A percentile compares a stretch with the other conserved stretches of the same genome.
These are phyloP conservation scores for Vachellia pachyceras DNA, from an alignment of 306 rosid genomes.

Conservation along the genomic window DNA sequence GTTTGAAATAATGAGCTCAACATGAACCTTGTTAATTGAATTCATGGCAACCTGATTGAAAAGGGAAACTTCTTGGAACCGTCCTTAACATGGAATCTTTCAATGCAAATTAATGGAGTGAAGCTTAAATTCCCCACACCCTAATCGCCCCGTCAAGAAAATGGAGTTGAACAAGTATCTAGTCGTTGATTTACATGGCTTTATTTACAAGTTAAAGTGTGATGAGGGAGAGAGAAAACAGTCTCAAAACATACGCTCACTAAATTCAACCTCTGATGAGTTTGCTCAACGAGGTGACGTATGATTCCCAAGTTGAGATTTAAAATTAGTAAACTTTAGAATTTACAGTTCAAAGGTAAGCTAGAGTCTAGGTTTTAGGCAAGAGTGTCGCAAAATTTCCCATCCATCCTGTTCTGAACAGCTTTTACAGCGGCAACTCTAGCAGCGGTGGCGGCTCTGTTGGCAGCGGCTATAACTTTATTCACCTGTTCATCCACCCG, in stretches of 20 bases:
- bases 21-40: not conserved
- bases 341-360: slow-evolving; percentile 57
- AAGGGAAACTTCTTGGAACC: not conserved
- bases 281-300: slow-evolving; percentile 63
- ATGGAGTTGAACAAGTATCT: slow-evolving; percentile 43
- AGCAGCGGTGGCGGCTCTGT: slow-evolving; percentile 89
- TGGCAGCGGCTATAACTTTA: slow-evolving; percentile 74
- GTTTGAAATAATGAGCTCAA: not conserved
- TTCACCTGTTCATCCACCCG: slow-evolving; percentile 71
- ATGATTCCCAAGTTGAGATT: slow-evolving; percentile 45
- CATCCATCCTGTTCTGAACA: slow-evolving; percentile 83
- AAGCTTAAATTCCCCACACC: not conserved
- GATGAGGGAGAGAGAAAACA: slow-evolving; percentile 43
- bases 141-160: not conserved
- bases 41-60: not conserved
- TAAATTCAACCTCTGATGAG: slow-evolving; percentile 66
- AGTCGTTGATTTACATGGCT: slow-evolving; percentile 57
- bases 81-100: slow-evolving; percentile 9
- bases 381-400: slow-evolving; percentile 67
- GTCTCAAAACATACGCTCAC: slow-evolving; percentile 49
- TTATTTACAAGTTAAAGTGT: slow-evolving; percentile 68
- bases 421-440: slow-evolving; percentile 96
- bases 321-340: slow-evolving; percentile 63
- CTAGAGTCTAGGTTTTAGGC: slow-evolving; percentile 51
- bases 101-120: not conserved